phyloP scores from a whole-genome alignment of 371 early-diverging fungal species.

The Lichtheimia corymbifera region DNA sequence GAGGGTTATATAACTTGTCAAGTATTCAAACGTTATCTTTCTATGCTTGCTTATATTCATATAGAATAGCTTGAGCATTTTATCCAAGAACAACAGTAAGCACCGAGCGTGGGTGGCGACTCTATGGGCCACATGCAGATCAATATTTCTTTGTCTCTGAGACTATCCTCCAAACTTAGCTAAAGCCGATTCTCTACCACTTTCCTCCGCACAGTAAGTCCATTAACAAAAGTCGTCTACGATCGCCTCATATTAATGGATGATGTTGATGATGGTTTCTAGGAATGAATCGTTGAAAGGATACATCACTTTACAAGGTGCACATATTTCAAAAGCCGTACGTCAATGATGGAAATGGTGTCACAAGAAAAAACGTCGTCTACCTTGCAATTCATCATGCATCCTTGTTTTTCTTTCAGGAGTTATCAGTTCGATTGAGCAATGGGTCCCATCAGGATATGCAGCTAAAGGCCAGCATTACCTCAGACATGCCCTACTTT shows the following conservation, averaged over 20 bases:
- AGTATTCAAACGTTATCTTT: background rate
- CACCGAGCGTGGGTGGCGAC: background rate
- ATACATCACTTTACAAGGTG: slow-evolving; percentile 31
- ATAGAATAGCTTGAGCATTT: slow-evolving; percentile 26
- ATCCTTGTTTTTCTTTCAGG: slow-evolving; percentile 20
- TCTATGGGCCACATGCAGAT: background rate
- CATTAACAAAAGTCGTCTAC: no score
- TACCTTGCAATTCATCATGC: background rate
- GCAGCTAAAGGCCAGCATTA: slow-evolving; percentile 30
- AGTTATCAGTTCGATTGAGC: slow-evolving; percentile 34
- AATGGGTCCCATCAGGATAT: slow-evolving; percentile 30
- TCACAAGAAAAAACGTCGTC: no score
- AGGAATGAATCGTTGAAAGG: slow-evolving; percentile 50
- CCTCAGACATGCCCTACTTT: slow-evolving; percentile 31
- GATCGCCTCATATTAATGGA: no score
- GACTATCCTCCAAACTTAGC: slow-evolving; percentile 11
- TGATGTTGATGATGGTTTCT: no score
- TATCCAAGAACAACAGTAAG: slow-evolving; percentile 28
- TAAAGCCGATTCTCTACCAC: slow-evolving; percentile 39
- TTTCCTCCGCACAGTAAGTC: slow-evolving; percentile 33
- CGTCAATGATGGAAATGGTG: background rate
- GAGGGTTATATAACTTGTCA: background rate
- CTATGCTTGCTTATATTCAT: background rate
- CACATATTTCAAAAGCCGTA: slow-evolving; percentile 46
- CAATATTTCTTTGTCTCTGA: background rate